These are phyloP conservation scores for Vinca minor DNA, from an alignment of 257 asterid genomes.

Conservation along the genomic window DNA sequence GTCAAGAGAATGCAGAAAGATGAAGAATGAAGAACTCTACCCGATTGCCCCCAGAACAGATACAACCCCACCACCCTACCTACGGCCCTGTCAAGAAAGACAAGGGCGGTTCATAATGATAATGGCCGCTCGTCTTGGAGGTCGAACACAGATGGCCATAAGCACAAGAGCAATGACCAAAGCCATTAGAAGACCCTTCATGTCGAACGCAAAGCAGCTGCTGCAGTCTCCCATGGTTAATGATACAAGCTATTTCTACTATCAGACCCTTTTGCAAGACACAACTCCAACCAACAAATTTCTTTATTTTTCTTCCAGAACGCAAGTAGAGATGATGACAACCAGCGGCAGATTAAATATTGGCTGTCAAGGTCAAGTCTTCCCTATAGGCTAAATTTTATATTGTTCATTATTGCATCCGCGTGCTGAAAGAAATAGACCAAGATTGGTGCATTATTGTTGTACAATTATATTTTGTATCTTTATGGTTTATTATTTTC, in stretches of 20 bases:
- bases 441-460: no score
- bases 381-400: no score
- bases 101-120: slow-evolving; percentile 12
- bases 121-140: slow-evolving; percentile 21
- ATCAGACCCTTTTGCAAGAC: no score
- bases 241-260: no score
- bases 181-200: slow-evolving; percentile 16
- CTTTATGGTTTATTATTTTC: no score
- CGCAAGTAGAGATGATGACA: no score
- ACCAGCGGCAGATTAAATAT: neutral
- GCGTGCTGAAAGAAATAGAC: neutral
- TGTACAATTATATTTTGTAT: no score
- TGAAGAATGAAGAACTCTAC: neutral
- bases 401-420: neutral
- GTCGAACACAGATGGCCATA: slow-evolving; percentile 22
- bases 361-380: neutral
- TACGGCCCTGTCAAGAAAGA: neutral
- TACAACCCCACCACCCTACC: no score
- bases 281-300: no score
- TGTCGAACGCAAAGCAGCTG: slow-evolving; percentile 25
- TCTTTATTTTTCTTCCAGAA: no score
- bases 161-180: slow-evolving; percentile 23
- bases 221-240: slow-evolving; percentile 27
- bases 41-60: no score
- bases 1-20: neutral